Base-by-base conservation (phyloP, 2,329 filamentous ascomycete species). In the Trematosphaeria pertusa region DNA sequence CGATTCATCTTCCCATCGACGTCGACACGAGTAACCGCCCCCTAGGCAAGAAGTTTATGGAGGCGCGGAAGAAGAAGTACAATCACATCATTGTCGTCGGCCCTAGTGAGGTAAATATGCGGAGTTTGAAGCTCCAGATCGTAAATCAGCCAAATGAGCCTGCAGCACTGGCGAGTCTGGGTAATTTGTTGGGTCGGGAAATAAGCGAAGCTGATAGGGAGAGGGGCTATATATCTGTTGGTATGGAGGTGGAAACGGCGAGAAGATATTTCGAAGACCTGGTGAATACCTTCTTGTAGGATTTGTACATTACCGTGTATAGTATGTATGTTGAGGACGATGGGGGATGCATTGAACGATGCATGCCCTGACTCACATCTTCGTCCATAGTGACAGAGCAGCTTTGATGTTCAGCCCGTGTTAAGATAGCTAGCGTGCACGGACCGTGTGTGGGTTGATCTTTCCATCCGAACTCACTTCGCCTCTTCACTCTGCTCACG, bases 71-170 rank as follows among this genome's bases (percentile, higher is more conserved):
- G 37, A 87, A 85, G 70, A 86, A 86, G 31, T 94, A 92, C 67
- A 85, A 87, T 42, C 77, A 89, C 44, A 84, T 94, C 41, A 79
- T 90, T 22, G 84, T 91, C 1, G 76, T 94, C 9, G 91, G 91
- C 2, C 43, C 48, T 2, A 56, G 52, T 4, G 70, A 73, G 42
- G 62, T 63, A 2, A 48, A 64, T 10, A 55, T 32, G n/a, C 54
- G 52, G 5, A 54, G 46, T 11, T 42, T 71, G 52, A 63, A 48
- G 21, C 20, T 72, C 41, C 57, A 67, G 43, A 37, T 68, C 2
- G 51, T 74, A 36, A 70, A 75, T 47, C 73, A 75, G 56, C 74
- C 73, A 11, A 58, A 62, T 15, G 50, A 59, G 43, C 63, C 66
- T 19, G 50, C 51, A 3, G 55, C 59, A 5, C n/a, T 56, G 2